Evolutionary conservation across 768 basidiomycete species (phyloP).

Genomic region (Boletus rubescentipes): DNA sequence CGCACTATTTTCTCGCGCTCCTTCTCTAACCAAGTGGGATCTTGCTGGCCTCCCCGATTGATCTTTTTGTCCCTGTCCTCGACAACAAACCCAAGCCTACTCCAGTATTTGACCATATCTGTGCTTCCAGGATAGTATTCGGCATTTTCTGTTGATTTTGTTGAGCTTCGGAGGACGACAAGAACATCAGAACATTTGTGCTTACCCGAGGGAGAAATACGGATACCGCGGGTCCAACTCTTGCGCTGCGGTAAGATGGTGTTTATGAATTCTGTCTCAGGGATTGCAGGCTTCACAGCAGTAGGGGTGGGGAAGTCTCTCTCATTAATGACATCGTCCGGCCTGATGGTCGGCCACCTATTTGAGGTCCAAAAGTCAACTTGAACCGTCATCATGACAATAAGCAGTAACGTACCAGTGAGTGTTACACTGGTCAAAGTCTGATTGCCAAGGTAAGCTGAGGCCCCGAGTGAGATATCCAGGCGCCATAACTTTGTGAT

Average conservation of each 20-base stretch:
- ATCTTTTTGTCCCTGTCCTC: not conserved
- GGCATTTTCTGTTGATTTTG: not conserved
- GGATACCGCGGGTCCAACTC: slow-evolving; percentile 4
- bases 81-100: not conserved
- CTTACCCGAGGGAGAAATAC: not conserved
- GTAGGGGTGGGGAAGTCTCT: no score
- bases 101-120: not conserved
- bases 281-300: no score
- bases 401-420: not conserved
- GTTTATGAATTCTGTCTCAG: not conserved
- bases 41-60: not conserved
- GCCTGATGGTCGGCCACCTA: slow-evolving; percentile 9
- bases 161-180: no score
- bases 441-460: slow-evolving; percentile 38
- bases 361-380: not conserved
- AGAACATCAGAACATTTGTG: no score
- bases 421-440: slow-evolving; percentile 18
- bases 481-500: slow-evolving; percentile 11
- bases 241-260: not conserved
- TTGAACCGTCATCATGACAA: not conserved
- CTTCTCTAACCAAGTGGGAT: not conserved
- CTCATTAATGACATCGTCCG: slow-evolving; percentile 9
- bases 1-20: not conserved
- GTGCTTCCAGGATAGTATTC: not conserved
- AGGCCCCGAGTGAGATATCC: slow-evolving; percentile 33